A percentile compares a stretch with the other conserved stretches of the same genome.
Evolutionary conservation across 768 basidiomycete species (phyloP).

Genomic region (Kwoniella bestiolae): DNA sequence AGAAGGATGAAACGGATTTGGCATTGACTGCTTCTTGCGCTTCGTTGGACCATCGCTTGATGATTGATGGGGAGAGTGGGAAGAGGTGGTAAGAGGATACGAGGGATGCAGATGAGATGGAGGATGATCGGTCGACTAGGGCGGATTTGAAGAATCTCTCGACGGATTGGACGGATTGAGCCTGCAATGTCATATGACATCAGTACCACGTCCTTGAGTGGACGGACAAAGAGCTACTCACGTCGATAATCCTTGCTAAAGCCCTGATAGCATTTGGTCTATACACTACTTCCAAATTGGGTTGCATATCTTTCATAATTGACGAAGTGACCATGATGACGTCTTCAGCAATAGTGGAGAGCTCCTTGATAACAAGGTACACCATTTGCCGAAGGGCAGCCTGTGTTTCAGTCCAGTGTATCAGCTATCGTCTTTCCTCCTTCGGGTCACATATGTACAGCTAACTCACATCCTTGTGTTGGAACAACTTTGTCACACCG

Average conservation of each 20-base stretch:
- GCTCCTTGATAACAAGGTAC: slow-evolving; percentile 97
- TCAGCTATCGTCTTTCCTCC: neutral
- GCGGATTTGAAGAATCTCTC: slow-evolving; percentile 99
- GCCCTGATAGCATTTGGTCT: slow-evolving; percentile 96
- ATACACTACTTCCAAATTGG: slow-evolving; percentile 97
- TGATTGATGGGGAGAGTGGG: slow-evolving; percentile 90
- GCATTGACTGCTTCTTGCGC: slow-evolving; percentile 93
- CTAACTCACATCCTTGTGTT: slow-evolving; percentile 91
- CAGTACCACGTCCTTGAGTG: neutral
- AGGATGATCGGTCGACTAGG: slow-evolving; percentile 93
- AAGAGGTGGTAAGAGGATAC: slow-evolving; percentile 97
- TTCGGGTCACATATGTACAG: neutral
- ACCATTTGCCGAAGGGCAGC: slow-evolving; percentile 95
- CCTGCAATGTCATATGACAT: slow-evolving; percentile 19
- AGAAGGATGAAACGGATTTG: slow-evolving; percentile 74
- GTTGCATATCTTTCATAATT: slow-evolving; percentile 99
- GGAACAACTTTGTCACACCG: slow-evolving; percentile 97
- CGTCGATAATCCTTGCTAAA: slow-evolving; percentile 94
- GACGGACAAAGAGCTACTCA: slow-evolving; percentile 60
- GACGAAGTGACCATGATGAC: slow-evolving; percentile 99
- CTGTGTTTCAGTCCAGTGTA: slow-evolving; percentile 59
- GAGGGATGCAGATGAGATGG: slow-evolving; percentile 93
- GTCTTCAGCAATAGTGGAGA: slow-evolving; percentile 93
- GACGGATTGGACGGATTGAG: slow-evolving; percentile 74
- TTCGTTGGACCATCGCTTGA: slow-evolving; percentile 99